These are phyloP conservation scores for Ambrosia trifida DNA, from an alignment of 129 eudicot species.

Conservation along the genomic window DNA sequence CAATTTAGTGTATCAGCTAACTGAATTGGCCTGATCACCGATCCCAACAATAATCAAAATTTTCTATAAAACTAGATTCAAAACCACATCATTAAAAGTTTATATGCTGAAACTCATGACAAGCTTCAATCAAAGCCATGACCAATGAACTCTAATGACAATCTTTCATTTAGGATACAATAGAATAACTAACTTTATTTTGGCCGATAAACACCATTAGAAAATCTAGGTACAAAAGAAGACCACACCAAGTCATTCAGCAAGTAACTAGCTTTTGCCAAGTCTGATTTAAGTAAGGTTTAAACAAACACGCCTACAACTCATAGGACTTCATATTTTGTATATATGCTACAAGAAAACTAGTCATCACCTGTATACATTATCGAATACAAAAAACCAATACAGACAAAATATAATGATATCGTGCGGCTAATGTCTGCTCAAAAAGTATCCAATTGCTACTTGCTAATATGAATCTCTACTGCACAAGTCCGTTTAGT, in stretches of 20 bases:
- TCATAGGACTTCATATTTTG: neutral
- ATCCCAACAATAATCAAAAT: no score
- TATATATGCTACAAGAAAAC: constrained; percentile 32
- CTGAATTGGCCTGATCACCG: no score
- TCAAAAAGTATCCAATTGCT: constrained; percentile 9
- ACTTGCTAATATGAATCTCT: constrained; percentile 22
- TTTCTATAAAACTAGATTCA: no score
- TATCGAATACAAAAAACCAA: constrained; percentile 23
- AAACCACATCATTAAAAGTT: no score
- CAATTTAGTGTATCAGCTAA: no score
- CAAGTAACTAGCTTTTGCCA: neutral
- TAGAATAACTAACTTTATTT: neutral
- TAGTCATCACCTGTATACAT: constrained; percentile 8
- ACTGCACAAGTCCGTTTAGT: constrained; percentile 53
- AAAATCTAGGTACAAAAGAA: neutral
- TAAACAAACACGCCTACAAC: constrained; percentile 20
- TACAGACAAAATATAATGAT: constrained; percentile 25
- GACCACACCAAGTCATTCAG: constrained; percentile 7
- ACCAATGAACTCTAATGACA: no score
- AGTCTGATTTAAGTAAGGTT: constrained; percentile 2
- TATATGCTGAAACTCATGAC: no score
- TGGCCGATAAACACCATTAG: neutral
- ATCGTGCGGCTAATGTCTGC: constrained; percentile 3
- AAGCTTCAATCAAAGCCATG: no score
- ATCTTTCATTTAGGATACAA: neutral